Evolutionary conservation across 2,329 filamentous ascomycete species (phyloP), one percentile per base, ranked within the genome.

Genomic region (Neocucurbitaria cava): DNA sequence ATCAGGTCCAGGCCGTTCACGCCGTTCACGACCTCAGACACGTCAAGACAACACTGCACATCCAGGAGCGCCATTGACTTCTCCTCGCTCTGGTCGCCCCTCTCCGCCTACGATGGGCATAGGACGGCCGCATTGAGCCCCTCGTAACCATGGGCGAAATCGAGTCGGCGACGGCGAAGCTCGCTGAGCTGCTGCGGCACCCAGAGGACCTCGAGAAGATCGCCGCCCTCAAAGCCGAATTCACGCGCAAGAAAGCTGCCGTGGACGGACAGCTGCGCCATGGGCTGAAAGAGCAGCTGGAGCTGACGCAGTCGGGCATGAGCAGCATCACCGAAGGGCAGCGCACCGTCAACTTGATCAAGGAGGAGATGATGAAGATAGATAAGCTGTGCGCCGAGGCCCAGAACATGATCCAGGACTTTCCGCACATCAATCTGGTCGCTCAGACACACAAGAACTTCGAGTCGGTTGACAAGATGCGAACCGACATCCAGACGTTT

Each of bases 201-300:
- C 92, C 95, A 3, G 95, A 99, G 74, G 95, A 99, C 78, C 88
- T 99, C 65, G 95, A 99, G 81, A 98, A 97, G 83, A 94, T 99
- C 70, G 82, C 88, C 47, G 87, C 87, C 42, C 84, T 99, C 72
- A 96, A 96, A 80, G 85, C 90, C 64, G 95, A 99, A 76, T 96
- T 98, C 79, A 86, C 87, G 65, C 91, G 95, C 72, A 98, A 97
- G 81, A 99, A 99, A 80, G 86, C 86, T 26, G 91, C 90, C 52
- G 87, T 99, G 56, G 95, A 99, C 79, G 88, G 88, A 46, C 92
- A 96, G 79, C 88, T 99, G 51, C 91, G 93, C 62, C 87, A 87
- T 75, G 93, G 92, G 33, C 84, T 98, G 62, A 88, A 91, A 67
- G 92, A 96, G 71, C 95, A 99, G 82, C 85, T 99, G 53, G 91